A percentile compares a stretch with the other conserved stretches of the same genome.
Conservation (phyloP, 305 asterid genomes). For the Solanum hybrid region DNA sequence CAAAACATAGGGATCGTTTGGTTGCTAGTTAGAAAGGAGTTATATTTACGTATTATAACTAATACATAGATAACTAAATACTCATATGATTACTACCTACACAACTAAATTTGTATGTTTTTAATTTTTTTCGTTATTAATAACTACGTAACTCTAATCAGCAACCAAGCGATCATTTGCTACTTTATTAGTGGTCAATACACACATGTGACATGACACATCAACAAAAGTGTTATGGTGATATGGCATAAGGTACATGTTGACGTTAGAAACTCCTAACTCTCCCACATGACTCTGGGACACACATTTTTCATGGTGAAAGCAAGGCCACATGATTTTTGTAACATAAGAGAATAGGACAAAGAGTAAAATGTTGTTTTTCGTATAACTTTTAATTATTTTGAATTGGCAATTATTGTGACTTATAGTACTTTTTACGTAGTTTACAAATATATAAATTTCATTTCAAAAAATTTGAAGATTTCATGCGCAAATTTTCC, state of each 20-base stretch:
- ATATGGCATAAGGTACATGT: background rate
- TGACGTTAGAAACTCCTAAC: background rate
- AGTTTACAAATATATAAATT: too few relatives aligned
- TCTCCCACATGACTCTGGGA: background rate
- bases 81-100: too few relatives aligned
- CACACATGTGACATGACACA: background rate
- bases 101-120: accelerated
- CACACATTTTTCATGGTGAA: background rate
- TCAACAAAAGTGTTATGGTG: background rate
- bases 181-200: background rate
- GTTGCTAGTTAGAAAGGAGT: background rate
- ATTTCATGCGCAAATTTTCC: too few relatives aligned
- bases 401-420: too few relatives aligned
- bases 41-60: background rate
- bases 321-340: background rate
- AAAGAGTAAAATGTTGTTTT: background rate
- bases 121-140: too few relatives aligned
- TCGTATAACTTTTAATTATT: too few relatives aligned
- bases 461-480: too few relatives aligned
- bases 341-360: background rate
- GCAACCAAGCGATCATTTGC: accelerated
- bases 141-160: background rate
- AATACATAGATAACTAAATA: too few relatives aligned
- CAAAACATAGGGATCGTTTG: background rate
- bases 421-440: too few relatives aligned